These are phyloP conservation scores for Acer yangbiense DNA, from an alignment of 345 rosid genomes.

Conservation along the genomic window DNA sequence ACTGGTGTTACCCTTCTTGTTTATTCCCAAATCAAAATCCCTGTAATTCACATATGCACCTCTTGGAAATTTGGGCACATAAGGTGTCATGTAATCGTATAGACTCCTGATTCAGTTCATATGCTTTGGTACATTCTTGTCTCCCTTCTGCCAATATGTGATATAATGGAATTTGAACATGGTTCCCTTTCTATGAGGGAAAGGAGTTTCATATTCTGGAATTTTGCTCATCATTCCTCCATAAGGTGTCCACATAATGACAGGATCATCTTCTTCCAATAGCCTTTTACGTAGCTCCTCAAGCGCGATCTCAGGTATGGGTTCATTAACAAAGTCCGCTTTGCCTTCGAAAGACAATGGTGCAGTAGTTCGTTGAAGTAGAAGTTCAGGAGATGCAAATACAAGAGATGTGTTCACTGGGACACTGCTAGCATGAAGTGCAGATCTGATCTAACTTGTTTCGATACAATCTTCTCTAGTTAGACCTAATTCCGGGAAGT, in stretches of 20 bases:
- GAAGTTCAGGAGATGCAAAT: constrained; percentile 18
- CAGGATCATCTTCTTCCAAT: constrained; percentile 49
- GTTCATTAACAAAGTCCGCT: constrained; percentile 49
- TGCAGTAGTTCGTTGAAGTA: constrained; percentile 52
- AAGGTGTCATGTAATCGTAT: no score
- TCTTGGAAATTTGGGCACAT: no score
- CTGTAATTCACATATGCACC: no score
- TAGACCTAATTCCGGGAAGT: no score
- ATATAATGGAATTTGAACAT: no score
- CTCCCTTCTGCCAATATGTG: no score
- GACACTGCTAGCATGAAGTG: constrained; percentile 50
- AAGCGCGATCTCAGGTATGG: constrained; percentile 34
- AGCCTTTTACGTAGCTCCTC: constrained; percentile 51
- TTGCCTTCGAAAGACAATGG: constrained; percentile 55
- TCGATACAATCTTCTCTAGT: constrained; percentile 42
- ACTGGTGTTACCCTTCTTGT: no score
- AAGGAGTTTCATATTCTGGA: constrained; percentile 47
- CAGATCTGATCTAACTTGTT: constrained; percentile 62
- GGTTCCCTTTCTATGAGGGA: constrained; percentile 48
- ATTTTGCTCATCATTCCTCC: constrained; percentile 76
- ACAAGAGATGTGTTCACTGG: constrained; percentile 39
- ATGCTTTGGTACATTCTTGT: no score
- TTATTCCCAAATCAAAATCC: no score
- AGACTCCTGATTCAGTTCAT: no score
- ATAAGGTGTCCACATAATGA: constrained; percentile 66